Evolutionary conservation across 768 basidiomycete genomes (phyloP).

Genomic region (Kwoniella heveanensis): DNA sequence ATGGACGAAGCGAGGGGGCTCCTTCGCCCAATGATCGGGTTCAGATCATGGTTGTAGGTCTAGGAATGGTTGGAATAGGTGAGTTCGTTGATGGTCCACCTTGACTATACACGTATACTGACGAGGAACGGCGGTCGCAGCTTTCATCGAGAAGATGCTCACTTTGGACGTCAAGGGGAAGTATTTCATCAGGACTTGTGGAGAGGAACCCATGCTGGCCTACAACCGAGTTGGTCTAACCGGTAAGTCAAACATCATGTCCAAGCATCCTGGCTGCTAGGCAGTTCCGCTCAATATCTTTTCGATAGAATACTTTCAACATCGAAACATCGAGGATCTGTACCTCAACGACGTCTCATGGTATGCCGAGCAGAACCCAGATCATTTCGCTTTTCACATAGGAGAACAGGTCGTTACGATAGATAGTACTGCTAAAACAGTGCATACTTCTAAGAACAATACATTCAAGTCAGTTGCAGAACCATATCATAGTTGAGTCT

Average conservation of each 20-base stretch:
- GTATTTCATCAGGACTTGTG: slow-evolving; percentile 65
- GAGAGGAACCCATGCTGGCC: slow-evolving; percentile 60
- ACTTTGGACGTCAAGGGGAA: slow-evolving; percentile 61
- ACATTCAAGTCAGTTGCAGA: not conserved
- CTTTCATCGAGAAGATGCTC: slow-evolving; percentile 72
- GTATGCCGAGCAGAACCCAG: slow-evolving; percentile 66
- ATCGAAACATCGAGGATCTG: slow-evolving; percentile 64
- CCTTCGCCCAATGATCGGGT: slow-evolving; percentile 10
- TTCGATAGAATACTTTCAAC: slow-evolving; percentile 62
- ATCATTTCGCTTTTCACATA: slow-evolving; percentile 59
- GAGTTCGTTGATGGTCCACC: slow-evolving; percentile 26
- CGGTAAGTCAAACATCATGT: too few relatives aligned
- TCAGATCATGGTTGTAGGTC: slow-evolving; percentile 59
- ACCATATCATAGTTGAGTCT: slow-evolving; percentile 15
- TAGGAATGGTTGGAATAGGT: slow-evolving; percentile 66
- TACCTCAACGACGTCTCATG: slow-evolving; percentile 65
- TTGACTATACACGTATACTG: too few relatives aligned
- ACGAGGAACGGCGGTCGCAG: slow-evolving; percentile 44
- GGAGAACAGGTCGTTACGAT: slow-evolving; percentile 43
- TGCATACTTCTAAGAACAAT: slow-evolving; percentile 37
- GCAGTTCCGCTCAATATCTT: not conserved
- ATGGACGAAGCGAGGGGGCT: not conserved
- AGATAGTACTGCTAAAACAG: slow-evolving; percentile 55
- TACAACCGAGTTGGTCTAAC: slow-evolving; percentile 58
- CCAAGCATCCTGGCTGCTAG: not conserved